Percentiles rank a stretch among this genome's conserved stretches.
Evolutionary conservation across 139 green algal species (phyloP).

Genomic region (Spirogloea muscicola): DNA sequence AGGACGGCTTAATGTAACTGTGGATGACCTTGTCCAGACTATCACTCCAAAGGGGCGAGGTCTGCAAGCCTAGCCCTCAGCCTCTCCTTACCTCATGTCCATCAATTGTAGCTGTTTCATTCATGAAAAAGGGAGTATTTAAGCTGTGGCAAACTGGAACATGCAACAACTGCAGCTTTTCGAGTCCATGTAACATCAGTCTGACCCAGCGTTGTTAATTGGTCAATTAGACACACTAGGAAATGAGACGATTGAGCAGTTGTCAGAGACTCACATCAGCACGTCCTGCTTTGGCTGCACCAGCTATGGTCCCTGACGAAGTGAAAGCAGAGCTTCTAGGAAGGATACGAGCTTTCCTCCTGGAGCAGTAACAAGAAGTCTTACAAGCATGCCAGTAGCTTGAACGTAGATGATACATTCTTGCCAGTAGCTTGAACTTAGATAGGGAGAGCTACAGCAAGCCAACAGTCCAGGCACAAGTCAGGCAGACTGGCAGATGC

Average conservation of each 20-base stretch:
- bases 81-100: background rate
- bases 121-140: background rate
- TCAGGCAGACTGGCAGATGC: no score
- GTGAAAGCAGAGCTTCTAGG: slow-evolving; percentile 21
- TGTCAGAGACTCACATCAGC: background rate
- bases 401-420: no score
- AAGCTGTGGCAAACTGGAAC: background rate
- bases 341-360: slow-evolving; percentile 1
- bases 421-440: no score
- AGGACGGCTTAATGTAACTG: slow-evolving; percentile 1
- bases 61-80: background rate
- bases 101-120: background rate
- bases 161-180: background rate
- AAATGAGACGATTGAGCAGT: background rate
- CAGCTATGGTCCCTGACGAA: slow-evolving; percentile 11
- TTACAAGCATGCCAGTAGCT: no score
- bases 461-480: no score
- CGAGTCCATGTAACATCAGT: no score
- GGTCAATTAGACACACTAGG: no score
- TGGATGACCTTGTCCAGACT: slow-evolving; percentile 15
- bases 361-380: no score
- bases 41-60: slow-evolving; percentile 22
- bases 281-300: background rate
- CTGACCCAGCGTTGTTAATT: no score
- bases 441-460: no score